These are phyloP conservation scores for Coemansia sp. DNA, from an alignment of 192 early-diverging fungal species.

Conservation along the genomic window DNA sequence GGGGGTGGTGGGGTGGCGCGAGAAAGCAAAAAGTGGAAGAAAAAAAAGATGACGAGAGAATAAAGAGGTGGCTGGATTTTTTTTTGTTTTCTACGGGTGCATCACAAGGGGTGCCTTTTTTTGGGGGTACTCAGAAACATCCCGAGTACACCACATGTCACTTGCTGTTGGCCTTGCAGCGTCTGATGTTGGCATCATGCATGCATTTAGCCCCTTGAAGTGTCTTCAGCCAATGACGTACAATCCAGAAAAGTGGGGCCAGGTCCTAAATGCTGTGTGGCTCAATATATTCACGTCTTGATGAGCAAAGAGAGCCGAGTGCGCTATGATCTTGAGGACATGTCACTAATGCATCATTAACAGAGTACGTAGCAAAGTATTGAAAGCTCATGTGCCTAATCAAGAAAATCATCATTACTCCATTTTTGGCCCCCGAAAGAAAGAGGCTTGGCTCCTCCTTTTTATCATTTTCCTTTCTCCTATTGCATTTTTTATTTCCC, in stretches of 20 bases:
- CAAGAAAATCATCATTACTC: neutral
- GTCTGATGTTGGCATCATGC: neutral
- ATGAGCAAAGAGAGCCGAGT: neutral
- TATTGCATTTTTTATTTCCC: slow-evolving; percentile 6
- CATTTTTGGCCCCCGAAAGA: neutral
- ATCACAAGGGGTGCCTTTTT: neutral
- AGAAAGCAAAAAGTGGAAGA: neutral
- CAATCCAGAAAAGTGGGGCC: neutral
- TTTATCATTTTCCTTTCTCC: neutral
- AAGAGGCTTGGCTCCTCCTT: neutral
- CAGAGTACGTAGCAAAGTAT: neutral
- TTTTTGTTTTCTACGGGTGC: neutral
- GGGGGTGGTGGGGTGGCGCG: neutral
- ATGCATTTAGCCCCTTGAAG: neutral
- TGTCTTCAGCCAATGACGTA: neutral
- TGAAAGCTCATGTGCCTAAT: neutral
- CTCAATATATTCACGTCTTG: neutral
- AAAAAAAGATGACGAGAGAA: neutral
- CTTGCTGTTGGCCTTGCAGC: neutral
- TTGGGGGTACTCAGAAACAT: neutral
- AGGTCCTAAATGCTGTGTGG: neutral
- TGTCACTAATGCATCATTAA: neutral
- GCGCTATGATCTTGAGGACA: neutral
- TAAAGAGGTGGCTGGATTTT: neutral
- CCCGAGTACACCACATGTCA: slow-evolving; percentile 7